Conservation (phyloP, 768 basidiomycete genomes). For the Infundibulicybe gibba region DNA sequence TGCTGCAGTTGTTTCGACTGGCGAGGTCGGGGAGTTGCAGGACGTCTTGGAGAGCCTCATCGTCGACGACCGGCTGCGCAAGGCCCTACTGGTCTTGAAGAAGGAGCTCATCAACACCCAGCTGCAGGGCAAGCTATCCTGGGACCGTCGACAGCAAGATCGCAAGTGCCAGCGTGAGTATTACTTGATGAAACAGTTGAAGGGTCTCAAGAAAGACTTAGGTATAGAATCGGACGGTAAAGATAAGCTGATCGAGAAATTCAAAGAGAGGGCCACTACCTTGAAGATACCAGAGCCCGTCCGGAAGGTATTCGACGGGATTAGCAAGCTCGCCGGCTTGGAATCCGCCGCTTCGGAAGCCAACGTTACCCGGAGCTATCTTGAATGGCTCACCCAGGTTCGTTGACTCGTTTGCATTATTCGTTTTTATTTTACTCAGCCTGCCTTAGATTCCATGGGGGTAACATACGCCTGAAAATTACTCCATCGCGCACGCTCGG, state of each 20-base stretch:
- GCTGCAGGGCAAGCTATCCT: slow-evolving; percentile 85
- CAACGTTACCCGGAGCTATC: slow-evolving; percentile 90
- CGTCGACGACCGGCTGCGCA: slow-evolving; percentile 86
- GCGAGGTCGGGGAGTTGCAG: slow-evolving; percentile 86
- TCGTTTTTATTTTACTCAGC: background rate
- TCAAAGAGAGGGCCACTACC: slow-evolving; percentile 78
- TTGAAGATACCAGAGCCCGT: slow-evolving; percentile 90
- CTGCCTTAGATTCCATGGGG: slow-evolving; percentile 88
- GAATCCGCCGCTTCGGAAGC: slow-evolving; percentile 91
- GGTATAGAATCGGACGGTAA: slow-evolving; percentile 96
- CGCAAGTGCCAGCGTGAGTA: slow-evolving; percentile 91
- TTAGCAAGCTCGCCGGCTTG: slow-evolving; percentile 83
- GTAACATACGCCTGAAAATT: slow-evolving; percentile 90
- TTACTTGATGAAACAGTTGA: slow-evolving; percentile 95
- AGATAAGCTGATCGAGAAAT: slow-evolving; percentile 91
- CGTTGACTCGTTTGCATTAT: slow-evolving; percentile 7
- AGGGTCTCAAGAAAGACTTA: slow-evolving; percentile 94
- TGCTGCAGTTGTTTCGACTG: slow-evolving; percentile 91
- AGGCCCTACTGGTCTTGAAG: slow-evolving; percentile 89
- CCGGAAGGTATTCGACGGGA: slow-evolving; percentile 91
- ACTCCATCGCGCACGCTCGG: slow-evolving; percentile 78
- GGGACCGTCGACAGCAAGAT: slow-evolving; percentile 95
- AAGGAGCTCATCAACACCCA: slow-evolving; percentile 98
- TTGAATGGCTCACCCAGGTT: slow-evolving; percentile 89
- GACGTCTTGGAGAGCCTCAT: slow-evolving; percentile 85